A percentile compares a stretch with the other conserved stretches of the same genome.
These are phyloP conservation scores for Citrullus colocynthis DNA, from an alignment of 306 rosid species.

Conservation along the genomic window DNA sequence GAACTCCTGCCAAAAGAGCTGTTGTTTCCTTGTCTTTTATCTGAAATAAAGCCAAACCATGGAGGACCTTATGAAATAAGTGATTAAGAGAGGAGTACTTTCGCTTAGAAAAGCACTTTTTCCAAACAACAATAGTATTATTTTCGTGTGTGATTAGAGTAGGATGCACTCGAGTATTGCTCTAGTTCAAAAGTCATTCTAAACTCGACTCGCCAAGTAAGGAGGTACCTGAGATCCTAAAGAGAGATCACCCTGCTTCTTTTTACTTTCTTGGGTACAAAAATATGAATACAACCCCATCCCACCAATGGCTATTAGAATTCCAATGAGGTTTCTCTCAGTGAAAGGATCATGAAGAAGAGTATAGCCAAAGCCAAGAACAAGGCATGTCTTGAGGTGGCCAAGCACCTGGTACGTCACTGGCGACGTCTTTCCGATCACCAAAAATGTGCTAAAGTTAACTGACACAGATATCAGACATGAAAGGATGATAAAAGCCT, in stretches of 20 bases:
- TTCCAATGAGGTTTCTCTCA: slow-evolving; percentile 75
- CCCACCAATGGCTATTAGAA: slow-evolving; percentile 59
- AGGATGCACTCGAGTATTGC: no score
- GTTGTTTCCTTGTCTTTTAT: slow-evolving; percentile 53
- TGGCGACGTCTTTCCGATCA: slow-evolving; percentile 94
- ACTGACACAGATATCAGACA: slow-evolving; percentile 89
- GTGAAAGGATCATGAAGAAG: slow-evolving; percentile 93
- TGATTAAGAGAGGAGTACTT: no score
- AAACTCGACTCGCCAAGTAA: no score
- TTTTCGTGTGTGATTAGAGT: no score
- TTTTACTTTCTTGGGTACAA: slow-evolving; percentile 71
- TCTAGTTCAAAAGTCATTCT: no score
- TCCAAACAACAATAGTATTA: no score
- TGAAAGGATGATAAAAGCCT: slow-evolving; percentile 75
- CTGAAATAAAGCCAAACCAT: slow-evolving; percentile 19
- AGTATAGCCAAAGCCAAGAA: slow-evolving; percentile 90
- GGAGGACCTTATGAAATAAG: neutral
- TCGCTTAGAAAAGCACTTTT: no score
- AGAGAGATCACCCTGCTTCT: slow-evolving; percentile 58
- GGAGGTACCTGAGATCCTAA: slow-evolving; percentile 47
- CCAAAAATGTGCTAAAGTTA: slow-evolving; percentile 92
- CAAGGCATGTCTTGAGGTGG: slow-evolving; percentile 95
- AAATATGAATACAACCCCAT: slow-evolving; percentile 92
- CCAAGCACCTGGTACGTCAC: slow-evolving; percentile 96
- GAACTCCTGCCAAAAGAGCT: slow-evolving; percentile 51